Evolutionary conservation across 1,284 basidiomycete species (phyloP).

Genomic region (Ustilago vetiveriae): DNA sequence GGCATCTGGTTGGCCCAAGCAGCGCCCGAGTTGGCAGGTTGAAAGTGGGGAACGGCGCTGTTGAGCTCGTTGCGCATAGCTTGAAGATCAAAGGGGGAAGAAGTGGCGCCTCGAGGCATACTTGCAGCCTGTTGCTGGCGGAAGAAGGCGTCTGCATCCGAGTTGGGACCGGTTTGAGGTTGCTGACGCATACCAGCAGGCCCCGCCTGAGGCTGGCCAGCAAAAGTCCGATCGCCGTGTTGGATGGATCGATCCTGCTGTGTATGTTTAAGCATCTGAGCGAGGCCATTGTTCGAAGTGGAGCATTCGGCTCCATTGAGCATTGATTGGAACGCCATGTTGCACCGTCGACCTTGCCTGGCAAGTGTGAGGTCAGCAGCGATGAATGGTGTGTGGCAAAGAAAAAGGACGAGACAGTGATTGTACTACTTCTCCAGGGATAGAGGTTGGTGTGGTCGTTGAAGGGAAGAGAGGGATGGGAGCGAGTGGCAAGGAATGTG

Average conservation of each 20-base stretch:
- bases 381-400: neutral
- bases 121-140: constrained; percentile 48
- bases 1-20: constrained; percentile 62
- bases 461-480: neutral
- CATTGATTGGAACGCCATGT: constrained; percentile 71
- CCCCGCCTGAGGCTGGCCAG: constrained; percentile 34
- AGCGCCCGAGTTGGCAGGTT: constrained; percentile 23
- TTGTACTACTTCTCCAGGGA: too few relatives aligned
- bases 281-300: constrained; percentile 83
- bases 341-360: neutral
- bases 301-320: constrained; percentile 92
- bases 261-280: constrained; percentile 89
- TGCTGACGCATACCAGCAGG: constrained; percentile 42
- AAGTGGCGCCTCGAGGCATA: constrained; percentile 23
- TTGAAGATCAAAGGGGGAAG: constrained; percentile 57
- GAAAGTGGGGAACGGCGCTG: constrained; percentile 24
- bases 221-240: constrained; percentile 58
- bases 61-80: constrained; percentile 51
- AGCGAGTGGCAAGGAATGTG: too few relatives aligned
- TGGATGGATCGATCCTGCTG: constrained; percentile 89
- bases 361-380: too few relatives aligned
- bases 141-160: constrained; percentile 61
- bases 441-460: neutral
- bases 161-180: constrained; percentile 32
- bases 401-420: neutral